Base-by-base conservation (phyloP, 1,284 basidiomycete genomes). In the Inonotus hispidus region DNA sequence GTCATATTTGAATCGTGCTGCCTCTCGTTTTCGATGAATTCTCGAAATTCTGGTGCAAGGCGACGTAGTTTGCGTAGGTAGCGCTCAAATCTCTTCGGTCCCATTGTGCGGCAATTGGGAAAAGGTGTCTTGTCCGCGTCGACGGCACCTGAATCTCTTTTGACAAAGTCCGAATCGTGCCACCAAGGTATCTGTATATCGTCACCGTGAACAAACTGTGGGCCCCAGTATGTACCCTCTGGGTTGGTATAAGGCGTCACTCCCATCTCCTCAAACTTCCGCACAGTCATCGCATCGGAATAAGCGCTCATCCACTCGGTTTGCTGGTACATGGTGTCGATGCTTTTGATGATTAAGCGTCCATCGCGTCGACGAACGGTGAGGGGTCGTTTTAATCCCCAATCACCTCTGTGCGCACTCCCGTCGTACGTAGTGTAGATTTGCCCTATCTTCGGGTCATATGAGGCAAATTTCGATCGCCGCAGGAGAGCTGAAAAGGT, bases 301-400 rank as follows among this genome's bases (percentile, higher is more conserved):
- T 88, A 83, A 14, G 81, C 86, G 62, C 79, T 77, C 64, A 78
- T 78, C 89, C 90, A 92, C 67, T 88, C 86, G 23, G 87, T 87
- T 71, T 87, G 90, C 66, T 89, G 79, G 63, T 87, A 82, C 53
- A 76, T 79, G 29, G 87, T 83, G 68, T 92, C 90, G 69, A 88
- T 80, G 67, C 75, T 70, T 69, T 77, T 71, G 68, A 84, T 69
- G 49, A 84, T 82, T 60, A 92, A 82, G 67, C 78, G 81, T 6
- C 82, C 81, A 64, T 83, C 79, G 54, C 81, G 80, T 41, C 69
- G 67, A 54, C 83, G 82, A 59, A 88, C 72, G 6, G 86, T 75
- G 23, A 92, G 79, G 38, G 89, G 85, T 0, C 90, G 83, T 72
- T 92, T 92, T 62, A 92, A 75, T 39, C 90, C 90, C 80, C 83